A percentile compares a stretch with the other conserved stretches of the same genome.
Evolutionary conservation across 2,329 filamentous ascomycete species (phyloP).

Genomic region (Talaromyces atroroseus): DNA sequence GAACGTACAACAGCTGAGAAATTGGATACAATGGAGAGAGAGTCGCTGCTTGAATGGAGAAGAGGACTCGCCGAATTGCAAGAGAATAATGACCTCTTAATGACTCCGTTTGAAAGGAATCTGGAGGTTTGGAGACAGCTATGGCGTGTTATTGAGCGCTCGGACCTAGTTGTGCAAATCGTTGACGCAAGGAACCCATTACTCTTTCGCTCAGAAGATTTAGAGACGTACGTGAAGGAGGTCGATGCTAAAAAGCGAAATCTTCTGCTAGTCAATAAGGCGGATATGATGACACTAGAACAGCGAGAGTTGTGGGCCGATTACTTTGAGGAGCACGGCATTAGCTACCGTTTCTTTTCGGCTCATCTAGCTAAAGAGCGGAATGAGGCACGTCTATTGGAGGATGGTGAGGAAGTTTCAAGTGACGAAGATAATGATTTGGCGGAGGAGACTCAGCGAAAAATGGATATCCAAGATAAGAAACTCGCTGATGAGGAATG

Average conservation of each 20-base stretch:
- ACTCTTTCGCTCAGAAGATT: constrained; percentile 87
- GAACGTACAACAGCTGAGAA: constrained; percentile 74
- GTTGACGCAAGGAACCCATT: constrained; percentile 94
- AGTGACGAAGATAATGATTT: constrained; percentile 37
- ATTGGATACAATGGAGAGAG: constrained; percentile 71
- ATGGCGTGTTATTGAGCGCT: constrained; percentile 96
- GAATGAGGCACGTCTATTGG: constrained; percentile 64
- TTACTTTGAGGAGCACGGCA: constrained; percentile 73
- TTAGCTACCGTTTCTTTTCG: constrained; percentile 95
- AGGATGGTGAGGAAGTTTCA: constrained; percentile 36
- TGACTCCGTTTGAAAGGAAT: constrained; percentile 98
- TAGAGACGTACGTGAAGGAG: constrained; percentile 91
- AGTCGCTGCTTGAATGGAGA: constrained; percentile 80
- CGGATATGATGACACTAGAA: constrained; percentile 91
- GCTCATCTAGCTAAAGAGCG: constrained; percentile 84
- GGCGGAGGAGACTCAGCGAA: constrained; percentile 40
- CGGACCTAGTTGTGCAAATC: constrained; percentile 94
- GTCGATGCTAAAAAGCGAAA: constrained; percentile 86
- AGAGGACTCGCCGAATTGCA: constrained; percentile 86
- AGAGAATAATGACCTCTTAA: constrained; percentile 86
- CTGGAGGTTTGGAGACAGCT: constrained; percentile 96
- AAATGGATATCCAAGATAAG: constrained; percentile 42
- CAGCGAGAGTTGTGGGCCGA: constrained; percentile 82
- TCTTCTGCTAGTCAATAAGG: constrained; percentile 91
- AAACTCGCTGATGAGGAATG: constrained; percentile 29